phyloP scores from a whole-genome alignment of 495 filamentous ascomycete genomes.

The Pseudotulostoma volvatum region DNA sequence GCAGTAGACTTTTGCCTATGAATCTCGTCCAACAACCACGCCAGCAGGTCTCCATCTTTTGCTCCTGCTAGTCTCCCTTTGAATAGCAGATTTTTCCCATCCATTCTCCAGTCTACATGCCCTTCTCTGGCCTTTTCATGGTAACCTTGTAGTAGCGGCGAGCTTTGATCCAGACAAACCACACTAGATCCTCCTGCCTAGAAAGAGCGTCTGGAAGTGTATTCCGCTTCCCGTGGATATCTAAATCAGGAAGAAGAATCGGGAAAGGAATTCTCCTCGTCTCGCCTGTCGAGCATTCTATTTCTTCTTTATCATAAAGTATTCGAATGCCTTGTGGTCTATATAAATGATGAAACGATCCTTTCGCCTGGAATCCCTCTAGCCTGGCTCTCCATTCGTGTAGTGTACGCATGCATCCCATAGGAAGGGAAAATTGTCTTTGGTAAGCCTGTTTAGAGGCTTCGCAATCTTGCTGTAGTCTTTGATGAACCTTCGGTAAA shows the following conservation, averaged over 20 bases:
- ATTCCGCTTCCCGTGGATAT: slow-evolving; percentile 4
- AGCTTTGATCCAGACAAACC: no score
- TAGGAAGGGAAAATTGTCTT: slow-evolving; percentile 7
- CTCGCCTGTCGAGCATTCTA: slow-evolving; percentile 5
- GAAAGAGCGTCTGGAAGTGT: slow-evolving; percentile 9
- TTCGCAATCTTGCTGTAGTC: slow-evolving; percentile 9
- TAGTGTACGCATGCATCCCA: slow-evolving; percentile 23
- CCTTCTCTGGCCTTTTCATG: no score
- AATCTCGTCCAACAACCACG: no score
- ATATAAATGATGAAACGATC: slow-evolving; percentile 5
- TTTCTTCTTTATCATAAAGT: slow-evolving; percentile 12
- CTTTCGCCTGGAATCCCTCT: slow-evolving; percentile 2
- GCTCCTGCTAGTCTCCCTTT: no score
- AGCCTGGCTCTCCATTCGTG: slow-evolving; percentile 14
- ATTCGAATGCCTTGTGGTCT: slow-evolving; percentile 13
- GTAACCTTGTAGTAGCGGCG: no score
- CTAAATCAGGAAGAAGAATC: slow-evolving; percentile 5
- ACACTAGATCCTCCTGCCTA: no score
- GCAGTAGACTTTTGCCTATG: no score
- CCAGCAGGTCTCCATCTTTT: no score
- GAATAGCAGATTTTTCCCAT: no score
- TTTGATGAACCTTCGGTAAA: slow-evolving; percentile 12
- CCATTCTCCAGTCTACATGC: no score
- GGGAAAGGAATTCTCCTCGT: slow-evolving; percentile 10
- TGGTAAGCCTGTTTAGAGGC: slow-evolving; percentile 4